Evolutionary conservation across 2,329 filamentous ascomycete species (phyloP).

Genomic region (Anisogramma anomala): DNA sequence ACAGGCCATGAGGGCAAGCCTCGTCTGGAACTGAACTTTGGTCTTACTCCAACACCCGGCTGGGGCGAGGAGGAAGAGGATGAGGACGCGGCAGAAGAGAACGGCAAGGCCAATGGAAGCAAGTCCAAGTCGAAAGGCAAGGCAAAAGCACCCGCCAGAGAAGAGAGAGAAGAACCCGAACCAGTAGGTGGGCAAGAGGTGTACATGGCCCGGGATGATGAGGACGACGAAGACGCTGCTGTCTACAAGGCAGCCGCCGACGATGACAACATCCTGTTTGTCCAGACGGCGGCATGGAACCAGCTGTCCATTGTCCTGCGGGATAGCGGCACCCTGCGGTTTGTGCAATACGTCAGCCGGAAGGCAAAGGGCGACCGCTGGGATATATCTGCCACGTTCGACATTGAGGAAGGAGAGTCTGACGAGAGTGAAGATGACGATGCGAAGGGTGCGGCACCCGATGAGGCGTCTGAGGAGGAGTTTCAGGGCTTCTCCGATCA

Average conservation of each 20-base stretch:
- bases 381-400: conserved; percentile 75
- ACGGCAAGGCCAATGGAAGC: conserved; percentile 21
- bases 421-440: conserved; percentile 20
- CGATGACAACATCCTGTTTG: conserved; percentile 58
- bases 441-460: conserved; percentile 15
- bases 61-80: conserved; percentile 63
- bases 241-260: conserved; percentile 73
- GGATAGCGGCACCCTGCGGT: conserved; percentile 75
- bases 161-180: conserved; percentile 23
- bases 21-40: conserved; percentile 76
- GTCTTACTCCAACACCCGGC: conserved; percentile 71
- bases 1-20: conserved; percentile 69
- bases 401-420: conserved; percentile 49
- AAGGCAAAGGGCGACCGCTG: conserved; percentile 79
- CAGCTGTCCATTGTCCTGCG: conserved; percentile 80
- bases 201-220: conserved; percentile 86
- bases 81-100: conserved; percentile 31
- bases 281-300: conserved; percentile 66
- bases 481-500: conserved; percentile 45
- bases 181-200: conserved; percentile 72
- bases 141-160: conserved; percentile 19
- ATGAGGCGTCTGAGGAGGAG: conserved; percentile 41
- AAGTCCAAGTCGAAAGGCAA: conserved; percentile 27
- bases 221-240: conserved; percentile 57
- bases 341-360: conserved; percentile 89